phyloP scores from a whole-genome alignment of 306 rosid genomes.

The Vigna hirtella region DNA sequence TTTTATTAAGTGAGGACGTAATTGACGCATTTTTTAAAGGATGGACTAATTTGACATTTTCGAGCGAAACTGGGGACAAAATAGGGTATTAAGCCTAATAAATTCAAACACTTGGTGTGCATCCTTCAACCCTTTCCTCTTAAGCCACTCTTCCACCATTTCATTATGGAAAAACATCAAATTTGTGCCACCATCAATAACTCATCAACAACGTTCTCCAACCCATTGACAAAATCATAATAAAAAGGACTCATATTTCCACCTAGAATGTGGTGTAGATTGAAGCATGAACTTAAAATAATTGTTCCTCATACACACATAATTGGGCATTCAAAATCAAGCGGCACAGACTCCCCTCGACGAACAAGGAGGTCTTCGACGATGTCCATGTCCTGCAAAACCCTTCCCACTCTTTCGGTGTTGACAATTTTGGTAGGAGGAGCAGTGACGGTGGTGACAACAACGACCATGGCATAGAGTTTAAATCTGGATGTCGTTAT shows the following conservation, averaged over 20 bases:
- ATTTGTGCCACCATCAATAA: conserved; percentile 76
- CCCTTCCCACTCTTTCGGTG: conserved; percentile 83
- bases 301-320: conserved; percentile 88
- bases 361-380: conserved; percentile 69
- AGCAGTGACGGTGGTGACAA: conserved; percentile 41
- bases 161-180: conserved; percentile 97
- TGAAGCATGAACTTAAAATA: conserved; percentile 86
- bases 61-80: too few relatives aligned
- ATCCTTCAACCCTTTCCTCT: conserved; percentile 75
- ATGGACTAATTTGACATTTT: too few relatives aligned
- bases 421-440: conserved; percentile 66
- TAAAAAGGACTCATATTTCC: conserved; percentile 60
- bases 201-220: not conserved
- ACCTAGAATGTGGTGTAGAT: conserved; percentile 81
- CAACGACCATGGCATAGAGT: conserved; percentile 46
- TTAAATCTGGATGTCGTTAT: conserved; percentile 33
- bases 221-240: not conserved
- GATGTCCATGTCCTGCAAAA: conserved; percentile 73
- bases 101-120: conserved; percentile 68
- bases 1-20: too few relatives aligned
- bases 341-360: conserved; percentile 78
- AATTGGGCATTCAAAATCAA: conserved; percentile 76
- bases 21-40: too few relatives aligned
- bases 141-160: conserved; percentile 91
- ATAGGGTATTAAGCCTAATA: too few relatives aligned